Evolutionary conservation across 1,284 basidiomycete genomes (phyloP), one percentile per base, ranked within the genome.

Genomic region (Neolentinus lepideus): DNA sequence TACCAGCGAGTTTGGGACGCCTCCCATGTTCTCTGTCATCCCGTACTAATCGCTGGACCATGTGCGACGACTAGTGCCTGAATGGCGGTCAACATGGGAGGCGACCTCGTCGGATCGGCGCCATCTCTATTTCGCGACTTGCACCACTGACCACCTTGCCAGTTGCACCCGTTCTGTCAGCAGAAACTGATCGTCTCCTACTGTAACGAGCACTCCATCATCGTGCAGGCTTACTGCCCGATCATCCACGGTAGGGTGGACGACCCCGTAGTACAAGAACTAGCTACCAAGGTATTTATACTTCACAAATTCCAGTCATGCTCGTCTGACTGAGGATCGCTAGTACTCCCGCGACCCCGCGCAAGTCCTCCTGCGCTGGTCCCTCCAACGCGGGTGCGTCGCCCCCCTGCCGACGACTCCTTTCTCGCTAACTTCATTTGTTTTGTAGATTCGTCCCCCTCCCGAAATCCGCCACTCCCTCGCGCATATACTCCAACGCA

Each of bases 91-190:
- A n/a, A n/a, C n/a, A n/a, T n/a, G n/a, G n/a, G n/a, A n/a, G n/a
- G n/a, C n/a, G n/a, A n/a, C n/a, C n/a, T n/a, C n/a, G n/a, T n/a
- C n/a, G n/a, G n/a, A n/a, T n/a, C n/a, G n/a, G n/a, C n/a, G n/a
- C n/a, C n/a, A n/a, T n/a, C n/a, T n/a, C 29, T 31, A 4, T 31
- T 12, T 12, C 12, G 14, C 24, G n/a, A 21, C 29, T 31, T 12
- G 6, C 29, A 31, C 29, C 29, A 31, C 29, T 12, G 29, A 31
- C 29, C 12, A 31, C 4, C 29, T 4, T 12, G 51, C 54, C 63
- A 91, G 83, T 75, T 93, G 6, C 90, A 94, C 64, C 92, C 92
- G 0, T 84, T 88, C 61, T 93, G 90, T 69, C 91, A 94, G 64
- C 90, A 92, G 59, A 74, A 75, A 47, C 79, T 83, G 9, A 91